phyloP scores from a whole-genome alignment of 2,329 filamentous ascomycete species.

The Drechslera avenae region DNA sequence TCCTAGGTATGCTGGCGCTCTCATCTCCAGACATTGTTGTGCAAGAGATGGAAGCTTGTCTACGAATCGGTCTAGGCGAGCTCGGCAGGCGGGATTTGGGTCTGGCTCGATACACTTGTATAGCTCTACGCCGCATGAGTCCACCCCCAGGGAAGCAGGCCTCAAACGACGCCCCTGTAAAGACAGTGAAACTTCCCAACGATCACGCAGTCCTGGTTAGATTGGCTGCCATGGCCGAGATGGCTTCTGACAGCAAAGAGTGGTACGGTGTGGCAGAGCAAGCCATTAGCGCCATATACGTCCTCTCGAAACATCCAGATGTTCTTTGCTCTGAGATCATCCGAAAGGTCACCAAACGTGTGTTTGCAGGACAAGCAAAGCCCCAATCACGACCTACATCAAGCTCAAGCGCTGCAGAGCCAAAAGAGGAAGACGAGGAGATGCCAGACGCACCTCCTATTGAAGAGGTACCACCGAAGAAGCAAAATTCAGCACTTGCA shows the following conservation, averaged over 20 bases:
- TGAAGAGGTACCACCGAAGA: conserved; percentile 44
- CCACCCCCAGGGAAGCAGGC: conserved; percentile 71
- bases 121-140: conserved; percentile 89
- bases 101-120: conserved; percentile 92
- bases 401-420: conserved; percentile 41
- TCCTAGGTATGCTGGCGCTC: conserved; percentile 93
- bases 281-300: conserved; percentile 93
- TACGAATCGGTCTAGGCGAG: conserved; percentile 83
- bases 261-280: conserved; percentile 95
- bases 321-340: conserved; percentile 90
- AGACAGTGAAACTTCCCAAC: conserved; percentile 79
- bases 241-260: conserved; percentile 87
- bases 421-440: conserved; percentile 20
- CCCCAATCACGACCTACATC: conserved; percentile 38
- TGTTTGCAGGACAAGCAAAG: conserved; percentile 68
- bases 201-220: conserved; percentile 85
- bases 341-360: conserved; percentile 79
- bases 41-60: conserved; percentile 91
- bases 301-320: conserved; percentile 91
- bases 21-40: conserved; percentile 92
- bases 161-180: conserved; percentile 57
- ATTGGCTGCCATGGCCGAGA: conserved; percentile 82
- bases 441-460: conserved; percentile 27
- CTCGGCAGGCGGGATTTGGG: conserved; percentile 83
- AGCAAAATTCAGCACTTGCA: conserved; percentile 72